These are phyloP conservation scores for Heliamphora pulchella DNA, from an alignment of 179 eudicot species.

Conservation along the genomic window DNA sequence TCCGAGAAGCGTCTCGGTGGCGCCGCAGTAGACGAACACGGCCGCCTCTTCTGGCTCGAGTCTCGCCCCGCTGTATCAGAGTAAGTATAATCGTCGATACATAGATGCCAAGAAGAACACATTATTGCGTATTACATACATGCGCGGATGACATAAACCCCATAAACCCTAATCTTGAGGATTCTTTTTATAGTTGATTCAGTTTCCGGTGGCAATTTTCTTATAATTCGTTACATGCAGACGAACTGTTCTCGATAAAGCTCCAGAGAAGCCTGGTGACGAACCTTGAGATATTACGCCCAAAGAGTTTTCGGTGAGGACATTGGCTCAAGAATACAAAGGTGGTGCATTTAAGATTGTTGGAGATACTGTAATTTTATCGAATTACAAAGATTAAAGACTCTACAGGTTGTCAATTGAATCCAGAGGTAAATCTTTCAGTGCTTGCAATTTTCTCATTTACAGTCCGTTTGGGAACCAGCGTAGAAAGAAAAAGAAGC, in stretches of 20 bases:
- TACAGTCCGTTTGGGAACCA: neutral
- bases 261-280: conserved; percentile 46
- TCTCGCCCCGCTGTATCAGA: conserved; percentile 49
- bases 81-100: conserved; percentile 10
- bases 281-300: conserved; percentile 60
- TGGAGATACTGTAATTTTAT: conserved; percentile 57
- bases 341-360: conserved; percentile 79
- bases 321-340: conserved; percentile 84
- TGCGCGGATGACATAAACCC: neutral
- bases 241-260: conserved; percentile 66
- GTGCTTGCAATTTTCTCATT: neutral
- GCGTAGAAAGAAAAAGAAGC: too few species aligned
- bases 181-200: neutral
- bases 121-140: neutral
- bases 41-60: conserved; percentile 49
- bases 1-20: conserved; percentile 45
- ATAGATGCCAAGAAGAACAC: neutral
- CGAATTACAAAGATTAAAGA: conserved; percentile 88
- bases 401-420: conserved; percentile 53
- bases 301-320: conserved; percentile 67
- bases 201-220: neutral
- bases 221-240: conserved; percentile 21
- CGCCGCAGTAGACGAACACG: conserved; percentile 33
- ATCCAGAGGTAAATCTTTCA: conserved; percentile 43
- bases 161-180: neutral